Evolutionary conservation across 1,139 yeast species (phyloP).

Genomic region (Candida buenavistaensis): DNA sequence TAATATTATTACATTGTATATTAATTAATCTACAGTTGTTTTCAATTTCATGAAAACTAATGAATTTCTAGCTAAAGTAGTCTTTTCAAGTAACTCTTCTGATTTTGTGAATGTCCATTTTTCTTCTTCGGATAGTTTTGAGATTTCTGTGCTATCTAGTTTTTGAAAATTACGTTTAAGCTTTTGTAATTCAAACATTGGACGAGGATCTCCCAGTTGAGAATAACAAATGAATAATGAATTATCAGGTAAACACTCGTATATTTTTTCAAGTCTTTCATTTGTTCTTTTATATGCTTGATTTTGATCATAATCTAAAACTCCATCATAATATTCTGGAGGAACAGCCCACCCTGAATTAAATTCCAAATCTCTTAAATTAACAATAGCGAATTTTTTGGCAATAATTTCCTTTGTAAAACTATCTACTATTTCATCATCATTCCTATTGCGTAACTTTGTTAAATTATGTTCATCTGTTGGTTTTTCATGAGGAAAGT

Average conservation of each 20-base stretch:
- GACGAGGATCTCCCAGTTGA: conserved; percentile 62
- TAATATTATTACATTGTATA: too few species aligned
- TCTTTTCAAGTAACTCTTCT: conserved; percentile 37
- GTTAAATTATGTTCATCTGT: conserved; percentile 26
- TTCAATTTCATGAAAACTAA: conserved; percentile 53
- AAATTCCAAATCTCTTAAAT: conserved; percentile 61
- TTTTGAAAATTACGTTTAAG: conserved; percentile 24
- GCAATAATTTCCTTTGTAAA: conserved; percentile 32
- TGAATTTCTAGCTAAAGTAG: conserved; percentile 54
- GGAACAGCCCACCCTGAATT: conserved; percentile 26
- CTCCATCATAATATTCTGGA: conserved; percentile 22
- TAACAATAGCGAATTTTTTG: conserved; percentile 51
- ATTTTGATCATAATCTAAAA: conserved; percentile 14
- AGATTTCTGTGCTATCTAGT: conserved; percentile 31
- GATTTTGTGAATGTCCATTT: conserved; percentile 56
- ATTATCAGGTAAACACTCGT: conserved; percentile 53
- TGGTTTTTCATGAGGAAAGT: conserved; percentile 16
- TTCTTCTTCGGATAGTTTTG: conserved; percentile 44
- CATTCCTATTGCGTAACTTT: conserved; percentile 47
- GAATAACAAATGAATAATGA: conserved; percentile 63
- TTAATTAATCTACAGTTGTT: too few species aligned
- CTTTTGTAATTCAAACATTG: conserved; percentile 49
- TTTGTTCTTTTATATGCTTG: conserved; percentile 36
- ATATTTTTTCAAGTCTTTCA: conserved; percentile 47
- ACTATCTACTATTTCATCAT: conserved; percentile 54